Conservation (phyloP, 108 stramenopile species). For the Nannochloropsis salina region DNA sequence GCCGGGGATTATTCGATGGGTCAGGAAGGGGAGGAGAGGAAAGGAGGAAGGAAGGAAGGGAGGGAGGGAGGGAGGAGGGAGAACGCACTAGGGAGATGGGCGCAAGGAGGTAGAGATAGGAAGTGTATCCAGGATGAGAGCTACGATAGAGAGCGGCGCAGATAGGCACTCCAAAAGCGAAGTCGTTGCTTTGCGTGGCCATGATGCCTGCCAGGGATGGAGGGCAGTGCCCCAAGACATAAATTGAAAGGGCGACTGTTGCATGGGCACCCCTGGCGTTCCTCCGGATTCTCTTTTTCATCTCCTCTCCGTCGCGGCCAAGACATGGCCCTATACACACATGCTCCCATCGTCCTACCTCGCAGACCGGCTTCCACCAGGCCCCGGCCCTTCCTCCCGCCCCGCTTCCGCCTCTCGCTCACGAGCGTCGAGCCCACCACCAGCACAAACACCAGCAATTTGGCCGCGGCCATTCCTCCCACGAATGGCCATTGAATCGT, state of each 20-base stretch:
- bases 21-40: not conserved
- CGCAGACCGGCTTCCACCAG: not conserved
- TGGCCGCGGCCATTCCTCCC: not conserved
- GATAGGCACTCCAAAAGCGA: not conserved
- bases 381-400: not conserved
- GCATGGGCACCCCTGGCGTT: not conserved
- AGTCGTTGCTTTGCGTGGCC: conserved; percentile 14
- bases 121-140: not conserved
- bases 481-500: conserved; percentile 1
- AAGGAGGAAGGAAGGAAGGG: not conserved
- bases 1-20: not conserved
- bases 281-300: not conserved
- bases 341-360: not conserved
- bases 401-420: not conserved
- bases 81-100: conserved; percentile 7
- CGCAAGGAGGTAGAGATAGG: not conserved
- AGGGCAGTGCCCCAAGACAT: not conserved
- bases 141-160: not conserved
- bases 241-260: not conserved
- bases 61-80: not conserved
- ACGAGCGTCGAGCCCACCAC: not conserved
- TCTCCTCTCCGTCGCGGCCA: not conserved
- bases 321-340: too few species aligned
- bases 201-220: not conserved
- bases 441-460: not conserved